These are phyloP conservation scores for Aspergillus hortae DNA, from an alignment of 2,329 filamentous ascomycete species.

Conservation along the genomic window DNA sequence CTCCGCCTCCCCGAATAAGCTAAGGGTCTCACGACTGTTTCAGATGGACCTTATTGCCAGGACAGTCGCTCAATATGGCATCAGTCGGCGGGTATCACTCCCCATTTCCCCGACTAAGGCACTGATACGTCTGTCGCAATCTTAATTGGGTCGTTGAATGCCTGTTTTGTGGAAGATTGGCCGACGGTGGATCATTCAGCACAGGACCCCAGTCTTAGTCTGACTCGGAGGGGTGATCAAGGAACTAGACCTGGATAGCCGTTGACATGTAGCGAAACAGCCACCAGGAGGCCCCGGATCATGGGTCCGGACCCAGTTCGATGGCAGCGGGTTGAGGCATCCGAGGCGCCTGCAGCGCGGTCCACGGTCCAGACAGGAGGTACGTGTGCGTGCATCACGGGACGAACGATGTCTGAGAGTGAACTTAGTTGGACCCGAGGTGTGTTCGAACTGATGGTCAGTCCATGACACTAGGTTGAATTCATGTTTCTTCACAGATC, in stretches of 20 bases:
- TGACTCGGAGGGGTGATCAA: neutral
- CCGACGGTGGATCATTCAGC: constrained; percentile 2
- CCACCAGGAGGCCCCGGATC: too few relatives aligned
- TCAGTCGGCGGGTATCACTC: neutral
- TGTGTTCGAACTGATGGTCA: too few relatives aligned
- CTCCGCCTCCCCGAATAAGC: neutral
- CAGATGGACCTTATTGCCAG: constrained; percentile 1
- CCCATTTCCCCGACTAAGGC: neutral
- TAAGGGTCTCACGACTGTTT: constrained; percentile 15
- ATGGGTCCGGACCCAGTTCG: too few relatives aligned
- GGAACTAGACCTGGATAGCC: neutral
- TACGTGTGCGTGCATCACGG: too few relatives aligned
- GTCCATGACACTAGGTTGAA: too few relatives aligned
- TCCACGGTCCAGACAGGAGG: too few relatives aligned
- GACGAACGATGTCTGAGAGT: too few relatives aligned
- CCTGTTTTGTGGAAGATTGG: constrained; percentile 5
- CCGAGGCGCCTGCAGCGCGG: too few relatives aligned
- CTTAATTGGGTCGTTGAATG: constrained; percentile 9
- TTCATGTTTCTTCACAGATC: too few relatives aligned
- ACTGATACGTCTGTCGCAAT: constrained; percentile 7
- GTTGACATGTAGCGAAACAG: neutral
- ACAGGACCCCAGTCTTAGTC: neutral
- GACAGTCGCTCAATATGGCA: neutral
- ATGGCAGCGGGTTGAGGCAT: too few relatives aligned
- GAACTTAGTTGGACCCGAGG: too few relatives aligned